phyloP scores from a whole-genome alignment of 257 asterid species.

The Coffea eugenioides region DNA sequence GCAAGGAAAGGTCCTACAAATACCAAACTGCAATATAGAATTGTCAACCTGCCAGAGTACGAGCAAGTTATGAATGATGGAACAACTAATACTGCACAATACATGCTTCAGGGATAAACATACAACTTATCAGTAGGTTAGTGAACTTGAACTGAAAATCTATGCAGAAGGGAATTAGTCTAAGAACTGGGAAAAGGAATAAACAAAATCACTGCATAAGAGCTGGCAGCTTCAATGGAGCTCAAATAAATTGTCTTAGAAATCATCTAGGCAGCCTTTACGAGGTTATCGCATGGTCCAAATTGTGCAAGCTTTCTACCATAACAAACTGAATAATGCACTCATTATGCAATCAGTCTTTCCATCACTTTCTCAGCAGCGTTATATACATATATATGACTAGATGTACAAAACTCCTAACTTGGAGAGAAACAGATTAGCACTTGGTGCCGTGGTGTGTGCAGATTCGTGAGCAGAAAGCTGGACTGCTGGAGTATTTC shows the following conservation, averaged over 20 bases:
- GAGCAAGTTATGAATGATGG: slow-evolving; percentile 22
- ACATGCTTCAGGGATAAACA: slow-evolving; percentile 17
- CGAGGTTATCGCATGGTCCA: slow-evolving; percentile 22
- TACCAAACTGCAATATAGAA: slow-evolving; percentile 11
- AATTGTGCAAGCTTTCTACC: slow-evolving; percentile 20
- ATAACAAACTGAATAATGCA: slow-evolving; percentile 12
- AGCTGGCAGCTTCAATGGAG: slow-evolving; percentile 23
- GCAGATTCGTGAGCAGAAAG: too few relatives aligned
- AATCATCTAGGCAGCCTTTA: slow-evolving; percentile 22
- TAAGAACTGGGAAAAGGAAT: slow-evolving; percentile 14
- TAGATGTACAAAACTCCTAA: too few relatives aligned
- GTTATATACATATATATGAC: too few relatives aligned
- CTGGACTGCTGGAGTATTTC: too few relatives aligned
- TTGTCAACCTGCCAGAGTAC: slow-evolving; percentile 17
- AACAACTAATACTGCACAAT: slow-evolving; percentile 27
- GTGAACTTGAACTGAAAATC: slow-evolving; percentile 24
- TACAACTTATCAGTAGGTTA: slow-evolving; percentile 30
- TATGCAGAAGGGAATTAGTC: slow-evolving; percentile 12
- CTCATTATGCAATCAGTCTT: slow-evolving; percentile 38
- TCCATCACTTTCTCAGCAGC: too few relatives aligned
- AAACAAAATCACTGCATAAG: slow-evolving; percentile 17
- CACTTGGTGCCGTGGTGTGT: too few relatives aligned
- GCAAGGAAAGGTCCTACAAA: slow-evolving; percentile 7
- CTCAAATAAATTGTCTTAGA: slow-evolving; percentile 25
- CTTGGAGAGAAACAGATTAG: too few relatives aligned